These are phyloP conservation scores for Pyracantha coccinea DNA, from an alignment of 331 rosid species.

Conservation along the genomic window DNA sequence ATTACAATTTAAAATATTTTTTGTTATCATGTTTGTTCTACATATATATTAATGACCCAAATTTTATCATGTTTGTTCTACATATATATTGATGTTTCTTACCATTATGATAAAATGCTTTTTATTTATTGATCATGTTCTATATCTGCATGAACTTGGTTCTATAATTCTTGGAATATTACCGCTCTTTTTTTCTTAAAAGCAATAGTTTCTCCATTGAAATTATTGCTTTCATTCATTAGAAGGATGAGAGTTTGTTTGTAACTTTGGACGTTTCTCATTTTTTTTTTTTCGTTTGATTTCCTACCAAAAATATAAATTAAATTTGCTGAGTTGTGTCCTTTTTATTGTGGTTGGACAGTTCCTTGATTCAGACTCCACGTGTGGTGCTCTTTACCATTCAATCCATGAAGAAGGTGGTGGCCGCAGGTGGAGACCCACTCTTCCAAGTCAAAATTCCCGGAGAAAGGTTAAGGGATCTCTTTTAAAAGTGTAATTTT, in stretches of 20 bases:
- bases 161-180: neutral
- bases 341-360: conserved; percentile 47
- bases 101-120: no score
- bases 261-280: neutral
- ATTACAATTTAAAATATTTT: no score
- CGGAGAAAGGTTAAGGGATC: no score
- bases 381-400: conserved; percentile 81
- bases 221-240: neutral
- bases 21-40: no score
- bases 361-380: conserved; percentile 84
- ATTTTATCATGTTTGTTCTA: no score
- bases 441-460: conserved; percentile 31
- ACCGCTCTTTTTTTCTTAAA: neutral
- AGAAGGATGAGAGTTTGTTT: neutral
- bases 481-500: no score
- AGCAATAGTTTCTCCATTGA: neutral
- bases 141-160: neutral
- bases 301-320: neutral
- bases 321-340: neutral
- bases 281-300: neutral
- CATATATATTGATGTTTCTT: neutral
- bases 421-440: conserved; percentile 59
- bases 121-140: neutral
- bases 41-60: no score
- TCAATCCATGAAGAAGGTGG: conserved; percentile 58